These are phyloP conservation scores for Epichloe sp. DNA, from an alignment of 2,329 filamentous ascomycete genomes.

Conservation along the genomic window DNA sequence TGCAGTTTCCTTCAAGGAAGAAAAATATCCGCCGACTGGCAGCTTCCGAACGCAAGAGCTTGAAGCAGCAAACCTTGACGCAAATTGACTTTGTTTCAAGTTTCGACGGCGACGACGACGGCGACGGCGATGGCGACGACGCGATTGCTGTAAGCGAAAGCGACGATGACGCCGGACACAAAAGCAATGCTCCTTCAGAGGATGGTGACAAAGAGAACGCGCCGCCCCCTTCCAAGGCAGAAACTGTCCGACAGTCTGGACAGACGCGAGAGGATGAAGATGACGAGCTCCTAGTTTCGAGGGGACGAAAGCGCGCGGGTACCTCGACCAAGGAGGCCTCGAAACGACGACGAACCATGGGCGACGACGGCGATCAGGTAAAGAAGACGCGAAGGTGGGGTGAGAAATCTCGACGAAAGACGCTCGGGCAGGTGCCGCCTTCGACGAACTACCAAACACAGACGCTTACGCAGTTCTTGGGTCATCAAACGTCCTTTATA, in stretches of 20 bases:
- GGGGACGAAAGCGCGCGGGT: constrained; percentile 11
- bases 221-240: neutral
- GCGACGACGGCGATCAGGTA: constrained; percentile 4
- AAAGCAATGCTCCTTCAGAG: neutral
- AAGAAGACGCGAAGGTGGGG: neutral
- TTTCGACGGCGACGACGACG: constrained; percentile 19
- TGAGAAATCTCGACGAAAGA: constrained; percentile 16
- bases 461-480: constrained; percentile 28
- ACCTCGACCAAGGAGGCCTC: neutral
- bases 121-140: constrained; percentile 14
- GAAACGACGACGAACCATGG: constrained; percentile 1
- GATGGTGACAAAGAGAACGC: constrained; percentile 9
- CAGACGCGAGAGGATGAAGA: constrained; percentile 4
- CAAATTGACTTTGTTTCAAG: constrained; percentile 28
- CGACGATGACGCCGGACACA: constrained; percentile 7
- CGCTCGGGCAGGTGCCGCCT: constrained; percentile 17
- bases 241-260: neutral
- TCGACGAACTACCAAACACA: constrained; percentile 26
- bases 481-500: constrained; percentile 15
- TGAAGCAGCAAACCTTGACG: constrained; percentile 30
- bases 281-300: constrained; percentile 13
- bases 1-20: constrained; percentile 24
- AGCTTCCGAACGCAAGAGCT: constrained; percentile 12
- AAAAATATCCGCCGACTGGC: constrained; percentile 24
- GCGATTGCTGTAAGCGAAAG: constrained; percentile 15